phyloP scores from a whole-genome alignment of 192 early-diverging fungal species.

The Pilobolus umbonatus region DNA sequence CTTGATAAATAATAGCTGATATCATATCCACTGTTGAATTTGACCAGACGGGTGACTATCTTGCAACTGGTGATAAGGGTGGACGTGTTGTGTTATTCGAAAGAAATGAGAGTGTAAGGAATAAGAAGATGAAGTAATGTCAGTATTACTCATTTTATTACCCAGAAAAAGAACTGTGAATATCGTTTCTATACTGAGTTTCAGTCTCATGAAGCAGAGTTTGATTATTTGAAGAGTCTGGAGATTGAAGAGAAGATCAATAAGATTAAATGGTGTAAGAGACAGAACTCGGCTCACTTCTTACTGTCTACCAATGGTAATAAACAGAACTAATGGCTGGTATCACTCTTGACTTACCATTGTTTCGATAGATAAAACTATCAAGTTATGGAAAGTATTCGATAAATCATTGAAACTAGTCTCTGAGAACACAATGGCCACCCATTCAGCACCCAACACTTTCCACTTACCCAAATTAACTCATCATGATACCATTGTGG shows the following conservation, averaged over 20 bases:
- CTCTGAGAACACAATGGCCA: constrained; percentile 73
- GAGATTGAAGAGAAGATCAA: constrained; percentile 98
- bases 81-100: constrained; percentile 91
- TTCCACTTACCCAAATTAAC: constrained; percentile 77
- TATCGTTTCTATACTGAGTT: constrained; percentile 97
- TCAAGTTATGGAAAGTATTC: constrained; percentile 94
- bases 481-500: constrained; percentile 83
- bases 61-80: constrained; percentile 90
- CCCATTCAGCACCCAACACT: constrained; percentile 35
- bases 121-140: background rate
- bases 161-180: constrained; percentile 89
- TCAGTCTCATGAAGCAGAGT: constrained; percentile 95
- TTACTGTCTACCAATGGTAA: constrained; percentile 86
- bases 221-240: constrained; percentile 90
- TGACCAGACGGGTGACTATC: constrained; percentile 83
- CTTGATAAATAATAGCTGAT: constrained; percentile 60
- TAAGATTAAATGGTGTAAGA: constrained; percentile 90
- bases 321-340: background rate
- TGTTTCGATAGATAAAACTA: constrained; percentile 72
- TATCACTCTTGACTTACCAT: background rate
- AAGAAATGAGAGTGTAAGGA: constrained; percentile 80
- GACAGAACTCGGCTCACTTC: constrained; percentile 86
- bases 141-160: background rate
- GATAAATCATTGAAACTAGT: constrained; percentile 87
- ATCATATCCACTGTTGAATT: constrained; percentile 95